A percentile compares a stretch with the other conserved stretches of the same genome.
phyloP scores from a whole-genome alignment of 192 early-diverging fungal genomes.

The Linnemannia hyalina region DNA sequence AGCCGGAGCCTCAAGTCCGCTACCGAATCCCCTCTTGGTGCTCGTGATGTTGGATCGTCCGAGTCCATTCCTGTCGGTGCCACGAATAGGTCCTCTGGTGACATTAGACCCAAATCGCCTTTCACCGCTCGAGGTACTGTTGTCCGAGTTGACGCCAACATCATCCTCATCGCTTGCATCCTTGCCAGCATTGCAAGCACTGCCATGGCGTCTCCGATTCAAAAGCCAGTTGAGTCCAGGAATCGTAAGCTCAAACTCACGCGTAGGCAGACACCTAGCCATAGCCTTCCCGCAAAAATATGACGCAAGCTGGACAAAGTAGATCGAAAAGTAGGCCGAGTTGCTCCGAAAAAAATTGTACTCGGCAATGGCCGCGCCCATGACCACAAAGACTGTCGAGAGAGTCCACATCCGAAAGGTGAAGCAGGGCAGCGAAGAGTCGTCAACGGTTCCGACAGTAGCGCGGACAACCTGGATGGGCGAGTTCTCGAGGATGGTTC shows the following conservation, averaged over 20 bases:
- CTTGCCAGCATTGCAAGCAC: not conserved
- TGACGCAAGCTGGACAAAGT: slow-evolving; percentile 57
- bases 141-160: slow-evolving; percentile 8
- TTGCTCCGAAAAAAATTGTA: slow-evolving; percentile 60
- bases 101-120: not conserved
- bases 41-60: slow-evolving; percentile 13
- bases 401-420: slow-evolving; percentile 69
- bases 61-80: slow-evolving; percentile 11
- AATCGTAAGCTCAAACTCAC: slow-evolving; percentile 39
- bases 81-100: slow-evolving; percentile 17
- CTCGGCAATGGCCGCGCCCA: slow-evolving; percentile 58
- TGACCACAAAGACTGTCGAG: slow-evolving; percentile 47
- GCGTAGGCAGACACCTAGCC: slow-evolving; percentile 38
- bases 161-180: slow-evolving; percentile 2
- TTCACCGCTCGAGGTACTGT: slow-evolving; percentile 18
- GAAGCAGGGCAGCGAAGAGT: slow-evolving; percentile 60
- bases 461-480: slow-evolving; percentile 56
- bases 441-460: slow-evolving; percentile 52
- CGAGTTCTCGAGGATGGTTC: slow-evolving; percentile 40
- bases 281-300: slow-evolving; percentile 55
- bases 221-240: slow-evolving; percentile 1
- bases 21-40: not conserved
- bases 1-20: not conserved
- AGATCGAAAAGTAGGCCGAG: slow-evolving; percentile 42
- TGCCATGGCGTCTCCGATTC: not conserved